Evolutionary conservation across 192 early-diverging fungal genomes (phyloP).

Genomic region (Pilobolus umbonatus): DNA sequence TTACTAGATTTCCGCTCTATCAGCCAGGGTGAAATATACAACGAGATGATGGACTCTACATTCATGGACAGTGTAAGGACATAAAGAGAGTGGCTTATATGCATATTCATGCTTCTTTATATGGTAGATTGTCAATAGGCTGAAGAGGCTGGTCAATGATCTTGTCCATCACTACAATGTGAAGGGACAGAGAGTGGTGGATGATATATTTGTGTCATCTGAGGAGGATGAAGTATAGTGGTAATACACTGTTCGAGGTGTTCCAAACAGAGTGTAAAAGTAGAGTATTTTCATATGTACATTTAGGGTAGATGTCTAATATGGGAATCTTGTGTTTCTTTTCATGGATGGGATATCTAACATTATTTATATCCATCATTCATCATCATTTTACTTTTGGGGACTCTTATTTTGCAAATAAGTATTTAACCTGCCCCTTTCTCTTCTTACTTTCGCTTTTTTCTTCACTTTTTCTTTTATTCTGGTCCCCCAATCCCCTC

Average conservation of each 20-base stretch:
- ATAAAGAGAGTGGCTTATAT: background rate
- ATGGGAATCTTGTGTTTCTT: background rate
- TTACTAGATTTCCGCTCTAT: background rate
- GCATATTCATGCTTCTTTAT: background rate
- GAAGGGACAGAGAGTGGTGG: background rate
- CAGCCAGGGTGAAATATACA: background rate
- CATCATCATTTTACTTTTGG: too few species aligned
- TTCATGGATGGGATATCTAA: too few species aligned
- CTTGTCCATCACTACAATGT: conserved; percentile 1
- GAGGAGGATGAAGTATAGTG: conserved; percentile 5
- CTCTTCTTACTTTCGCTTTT: background rate
- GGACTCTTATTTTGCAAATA: background rate
- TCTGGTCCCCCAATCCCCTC: background rate
- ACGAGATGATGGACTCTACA: background rate
- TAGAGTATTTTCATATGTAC: conserved; percentile 6
- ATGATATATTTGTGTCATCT: conserved; percentile 1
- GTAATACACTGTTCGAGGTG: background rate
- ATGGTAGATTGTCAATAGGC: background rate
- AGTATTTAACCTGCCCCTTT: background rate
- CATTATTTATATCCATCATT: too few species aligned
- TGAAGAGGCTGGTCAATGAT: background rate
- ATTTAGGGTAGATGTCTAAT: conserved; percentile 3
- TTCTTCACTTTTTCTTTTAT: background rate
- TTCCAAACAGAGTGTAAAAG: background rate
- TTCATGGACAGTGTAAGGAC: conserved; percentile 1